These are phyloP conservation scores for Clonostachys rhizophaga DNA, from an alignment of 2,329 filamentous ascomycete genomes.

Conservation along the genomic window DNA sequence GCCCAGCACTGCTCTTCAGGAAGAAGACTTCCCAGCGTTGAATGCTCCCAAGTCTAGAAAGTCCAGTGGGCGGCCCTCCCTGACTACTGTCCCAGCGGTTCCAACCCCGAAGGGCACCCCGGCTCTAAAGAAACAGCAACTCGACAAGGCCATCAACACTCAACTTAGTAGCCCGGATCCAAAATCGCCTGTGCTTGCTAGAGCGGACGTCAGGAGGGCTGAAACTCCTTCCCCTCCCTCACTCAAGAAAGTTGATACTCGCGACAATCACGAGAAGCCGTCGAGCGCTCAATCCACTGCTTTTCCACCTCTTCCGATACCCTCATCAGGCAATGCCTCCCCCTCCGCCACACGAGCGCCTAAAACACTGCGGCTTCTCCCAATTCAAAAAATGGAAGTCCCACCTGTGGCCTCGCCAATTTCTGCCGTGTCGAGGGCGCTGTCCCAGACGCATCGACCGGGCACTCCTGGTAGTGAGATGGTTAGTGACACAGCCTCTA, in stretches of 20 bases:
- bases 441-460: conserved; percentile 42
- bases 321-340: conserved; percentile 35
- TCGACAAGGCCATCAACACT: neutral
- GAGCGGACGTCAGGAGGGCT: neutral
- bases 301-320: conserved; percentile 45
- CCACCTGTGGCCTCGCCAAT: conserved; percentile 32
- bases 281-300: neutral
- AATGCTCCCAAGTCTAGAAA: conserved; percentile 36
- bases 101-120: conserved; percentile 25
- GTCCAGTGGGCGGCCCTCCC: conserved; percentile 14
- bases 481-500: conserved; percentile 71
- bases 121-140: conserved; percentile 25
- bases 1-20: conserved; percentile 34
- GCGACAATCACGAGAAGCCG: neutral
- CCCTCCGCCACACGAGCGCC: conserved; percentile 47
- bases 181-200: neutral
- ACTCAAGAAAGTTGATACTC: neutral
- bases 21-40: conserved; percentile 60
- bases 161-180: neutral
- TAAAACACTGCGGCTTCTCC: conserved; percentile 66
- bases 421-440: conserved; percentile 17
- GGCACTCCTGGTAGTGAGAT: conserved; percentile 70
- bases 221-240: neutral
- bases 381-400: conserved; percentile 58
- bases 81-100: conserved; percentile 23